These are phyloP conservation scores for Austroboletus rostrupii DNA, from an alignment of 1,284 basidiomycete species.

Conservation along the genomic window DNA sequence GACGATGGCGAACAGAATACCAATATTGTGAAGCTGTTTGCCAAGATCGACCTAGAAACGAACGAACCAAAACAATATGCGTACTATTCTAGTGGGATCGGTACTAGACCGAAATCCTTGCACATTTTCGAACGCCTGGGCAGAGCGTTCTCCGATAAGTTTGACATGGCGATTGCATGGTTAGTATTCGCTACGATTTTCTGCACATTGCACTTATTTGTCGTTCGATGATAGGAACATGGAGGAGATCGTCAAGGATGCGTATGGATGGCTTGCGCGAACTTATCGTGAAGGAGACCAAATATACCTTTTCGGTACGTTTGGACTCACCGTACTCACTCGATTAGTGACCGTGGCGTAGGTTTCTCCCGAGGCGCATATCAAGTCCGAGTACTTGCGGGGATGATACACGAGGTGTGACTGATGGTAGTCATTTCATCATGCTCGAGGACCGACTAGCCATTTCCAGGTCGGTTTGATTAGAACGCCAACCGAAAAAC, in stretches of 20 bases:
- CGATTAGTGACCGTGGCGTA: background rate
- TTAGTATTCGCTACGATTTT: constrained; percentile 4
- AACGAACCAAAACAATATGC: constrained; percentile 21
- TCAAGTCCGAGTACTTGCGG: constrained; percentile 30
- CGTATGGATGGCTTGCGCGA: constrained; percentile 40
- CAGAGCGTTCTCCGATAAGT: constrained; percentile 16
- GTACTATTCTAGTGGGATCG: constrained; percentile 39
- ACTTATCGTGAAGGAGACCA: constrained; percentile 36
- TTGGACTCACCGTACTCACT: background rate
- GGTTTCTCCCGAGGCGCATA: constrained; percentile 36
- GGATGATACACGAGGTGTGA: constrained; percentile 28
- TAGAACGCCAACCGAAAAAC: background rate
- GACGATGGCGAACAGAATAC: constrained; percentile 28
- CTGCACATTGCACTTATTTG: background rate
- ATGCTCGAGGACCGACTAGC: background rate
- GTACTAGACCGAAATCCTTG: constrained; percentile 29
- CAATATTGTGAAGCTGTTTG: constrained; percentile 35
- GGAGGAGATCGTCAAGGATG: constrained; percentile 31
- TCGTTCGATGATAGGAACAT: constrained; percentile 14
- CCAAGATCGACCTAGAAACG: constrained; percentile 21
- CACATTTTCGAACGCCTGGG: constrained; percentile 17
- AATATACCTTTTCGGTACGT: constrained; percentile 41
- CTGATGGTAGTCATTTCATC: background rate
- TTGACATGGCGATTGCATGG: constrained; percentile 29
- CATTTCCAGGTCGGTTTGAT: background rate